Conservation (phyloP, 768 basidiomycete genomes). For the Hortiboletus campestris region DNA sequence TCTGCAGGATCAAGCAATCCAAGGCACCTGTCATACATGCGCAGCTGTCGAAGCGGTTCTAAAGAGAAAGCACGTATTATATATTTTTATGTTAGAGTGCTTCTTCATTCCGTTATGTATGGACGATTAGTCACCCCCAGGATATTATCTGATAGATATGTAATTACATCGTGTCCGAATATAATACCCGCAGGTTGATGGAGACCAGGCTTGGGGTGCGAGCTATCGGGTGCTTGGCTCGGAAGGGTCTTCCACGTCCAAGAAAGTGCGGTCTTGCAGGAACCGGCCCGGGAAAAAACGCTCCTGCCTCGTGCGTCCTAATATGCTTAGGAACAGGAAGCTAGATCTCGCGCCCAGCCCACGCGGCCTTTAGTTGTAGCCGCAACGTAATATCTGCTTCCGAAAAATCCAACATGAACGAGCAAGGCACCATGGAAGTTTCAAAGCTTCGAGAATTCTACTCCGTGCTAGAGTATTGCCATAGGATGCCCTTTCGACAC, state of each 20-base stretch:
- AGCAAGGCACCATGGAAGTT: not conserved
- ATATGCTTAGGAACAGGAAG: not conserved
- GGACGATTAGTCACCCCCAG: conserved; percentile 26
- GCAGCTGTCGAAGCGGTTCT: not conserved
- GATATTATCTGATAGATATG: conserved; percentile 29
- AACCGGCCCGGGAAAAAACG: not conserved
- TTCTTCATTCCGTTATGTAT: conserved; percentile 24
- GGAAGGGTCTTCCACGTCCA: not conserved
- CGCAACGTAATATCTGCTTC: not conserved
- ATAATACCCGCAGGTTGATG: not conserved
- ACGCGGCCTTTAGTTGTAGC: conserved; percentile 2
- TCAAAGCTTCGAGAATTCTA: not conserved
- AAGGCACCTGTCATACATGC: conserved; percentile 11
- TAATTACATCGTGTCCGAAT: conserved; percentile 25
- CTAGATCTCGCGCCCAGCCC: not conserved
- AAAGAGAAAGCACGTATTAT: conserved; percentile 5
- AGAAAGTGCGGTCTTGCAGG: not conserved
- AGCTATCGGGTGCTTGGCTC: not conserved
- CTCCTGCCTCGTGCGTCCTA: not conserved
- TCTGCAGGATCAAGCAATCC: conserved; percentile 8
- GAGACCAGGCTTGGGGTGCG: not conserved
- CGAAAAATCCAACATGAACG: not conserved
- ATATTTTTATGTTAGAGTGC: conserved; percentile 10
- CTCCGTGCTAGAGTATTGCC: not conserved
- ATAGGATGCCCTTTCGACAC: not conserved